Evolutionary conservation across 345 rosid species (phyloP).

Genomic region (Citrus reticulata): DNA sequence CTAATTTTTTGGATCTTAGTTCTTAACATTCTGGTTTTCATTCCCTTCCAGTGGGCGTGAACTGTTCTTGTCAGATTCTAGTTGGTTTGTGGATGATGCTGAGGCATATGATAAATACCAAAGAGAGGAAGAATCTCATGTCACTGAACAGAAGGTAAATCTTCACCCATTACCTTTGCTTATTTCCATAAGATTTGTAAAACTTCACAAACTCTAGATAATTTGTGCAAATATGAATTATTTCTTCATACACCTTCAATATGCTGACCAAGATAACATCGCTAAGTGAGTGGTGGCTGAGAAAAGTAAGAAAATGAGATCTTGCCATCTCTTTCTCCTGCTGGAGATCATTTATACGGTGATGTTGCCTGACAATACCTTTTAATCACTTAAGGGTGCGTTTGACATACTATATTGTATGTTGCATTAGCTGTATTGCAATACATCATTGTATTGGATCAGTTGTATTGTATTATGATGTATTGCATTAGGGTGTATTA

Average conservation of each 20-base stretch:
- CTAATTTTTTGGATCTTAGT: background rate
- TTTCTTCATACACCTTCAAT: background rate
- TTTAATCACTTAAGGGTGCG: background rate
- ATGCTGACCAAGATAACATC: background rate
- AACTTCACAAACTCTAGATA: background rate
- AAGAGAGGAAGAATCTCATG: conserved; percentile 45
- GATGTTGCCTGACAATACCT: background rate
- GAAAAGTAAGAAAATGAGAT: background rate
- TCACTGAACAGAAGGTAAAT: conserved; percentile 33
- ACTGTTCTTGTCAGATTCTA: conserved; percentile 52
- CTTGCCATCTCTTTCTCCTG: background rate
- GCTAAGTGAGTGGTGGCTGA: background rate
- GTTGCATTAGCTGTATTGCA: too few relatives aligned
- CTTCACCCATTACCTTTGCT: background rate
- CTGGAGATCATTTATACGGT: background rate
- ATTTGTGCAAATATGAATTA: background rate
- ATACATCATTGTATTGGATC: too few relatives aligned
- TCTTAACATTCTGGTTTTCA: conserved; percentile 14
- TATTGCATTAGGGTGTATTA: too few relatives aligned
- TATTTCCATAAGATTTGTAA: background rate
- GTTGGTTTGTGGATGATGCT: conserved; percentile 58
- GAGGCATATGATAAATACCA: conserved; percentile 57
- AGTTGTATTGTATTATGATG: too few relatives aligned
- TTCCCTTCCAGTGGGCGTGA: conserved; percentile 56
- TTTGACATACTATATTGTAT: too few relatives aligned